Conservation (phyloP, 2,329 filamentous ascomycete genomes). For the Sclerotinia glacialis region DNA sequence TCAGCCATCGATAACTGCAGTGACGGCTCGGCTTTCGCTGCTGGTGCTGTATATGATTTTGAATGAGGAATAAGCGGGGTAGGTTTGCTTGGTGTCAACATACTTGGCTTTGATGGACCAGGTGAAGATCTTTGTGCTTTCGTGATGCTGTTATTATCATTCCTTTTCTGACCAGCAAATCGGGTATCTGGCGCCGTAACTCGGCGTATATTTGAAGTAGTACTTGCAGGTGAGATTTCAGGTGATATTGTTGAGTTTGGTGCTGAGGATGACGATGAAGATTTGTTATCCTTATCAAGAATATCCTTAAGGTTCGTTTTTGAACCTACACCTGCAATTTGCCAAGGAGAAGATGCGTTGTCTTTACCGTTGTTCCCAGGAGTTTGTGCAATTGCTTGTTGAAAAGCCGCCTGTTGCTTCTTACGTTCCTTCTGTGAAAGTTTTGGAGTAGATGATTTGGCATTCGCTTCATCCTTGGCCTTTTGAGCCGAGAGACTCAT, state of each 20-base stretch:
- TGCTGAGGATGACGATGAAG: slow-evolving; percentile 33
- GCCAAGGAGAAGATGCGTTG: slow-evolving; percentile 60
- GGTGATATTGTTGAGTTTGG: slow-evolving; percentile 30
- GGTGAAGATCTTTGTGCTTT: slow-evolving; percentile 25
- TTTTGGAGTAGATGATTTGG: slow-evolving; percentile 51
- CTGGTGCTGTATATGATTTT: slow-evolving; percentile 56
- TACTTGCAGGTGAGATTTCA: slow-evolving; percentile 32
- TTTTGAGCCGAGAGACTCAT: slow-evolving; percentile 53
- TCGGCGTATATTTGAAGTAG: slow-evolving; percentile 43
- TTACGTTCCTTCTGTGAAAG: slow-evolving; percentile 93
- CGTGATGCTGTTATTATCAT: slow-evolving; percentile 20
- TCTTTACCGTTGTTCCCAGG: slow-evolving; percentile 44
- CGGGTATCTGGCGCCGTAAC: slow-evolving; percentile 61
- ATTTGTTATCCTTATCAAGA: slow-evolving; percentile 41
- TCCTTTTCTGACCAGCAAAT: slow-evolving; percentile 54
- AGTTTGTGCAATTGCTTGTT: slow-evolving; percentile 42
- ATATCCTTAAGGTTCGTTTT: slow-evolving; percentile 53
- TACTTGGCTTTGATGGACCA: slow-evolving; percentile 22
- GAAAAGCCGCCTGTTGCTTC: slow-evolving; percentile 59
- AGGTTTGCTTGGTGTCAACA: slow-evolving; percentile 35
- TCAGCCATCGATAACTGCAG: slow-evolving; percentile 76
- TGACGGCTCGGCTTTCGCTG: slow-evolving; percentile 59
- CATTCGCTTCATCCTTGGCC: slow-evolving; percentile 36
- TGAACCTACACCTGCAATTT: slow-evolving; percentile 50
- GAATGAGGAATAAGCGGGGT: slow-evolving; percentile 55